Evolutionary conservation across 805 yeast species (phyloP).

Genomic region (Candida saitoana): DNA sequence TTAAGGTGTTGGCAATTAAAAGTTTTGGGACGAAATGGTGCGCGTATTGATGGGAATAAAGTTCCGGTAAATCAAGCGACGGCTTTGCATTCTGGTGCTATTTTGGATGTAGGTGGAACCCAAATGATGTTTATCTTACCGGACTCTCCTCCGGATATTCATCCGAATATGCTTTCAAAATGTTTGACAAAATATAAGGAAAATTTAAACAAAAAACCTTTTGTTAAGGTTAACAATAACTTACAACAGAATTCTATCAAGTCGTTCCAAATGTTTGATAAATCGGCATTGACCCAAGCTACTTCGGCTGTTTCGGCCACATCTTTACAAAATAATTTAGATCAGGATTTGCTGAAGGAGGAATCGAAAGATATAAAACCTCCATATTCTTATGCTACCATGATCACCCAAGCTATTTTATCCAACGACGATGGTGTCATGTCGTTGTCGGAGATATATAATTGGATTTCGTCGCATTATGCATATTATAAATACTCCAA

Average conservation of each 20-base stretch:
- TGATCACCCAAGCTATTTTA: slow-evolving; percentile 95
- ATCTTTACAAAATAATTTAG: slow-evolving; percentile 42
- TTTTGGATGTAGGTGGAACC: slow-evolving; percentile 92
- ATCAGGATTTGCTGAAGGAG: slow-evolving; percentile 75
- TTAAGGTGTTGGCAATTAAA: slow-evolving; percentile 81
- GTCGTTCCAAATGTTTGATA: slow-evolving; percentile 55
- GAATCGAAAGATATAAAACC: slow-evolving; percentile 93
- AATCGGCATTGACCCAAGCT: slow-evolving; percentile 33
- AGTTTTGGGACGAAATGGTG: slow-evolving; percentile 88
- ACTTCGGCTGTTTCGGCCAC: slow-evolving; percentile 38
- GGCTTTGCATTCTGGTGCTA: slow-evolving; percentile 77
- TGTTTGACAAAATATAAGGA: slow-evolving; percentile 32
- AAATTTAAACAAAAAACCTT: slow-evolving; percentile 9
- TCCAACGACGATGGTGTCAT: slow-evolving; percentile 84
- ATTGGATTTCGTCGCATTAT: slow-evolving; percentile 82
- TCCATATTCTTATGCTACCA: slow-evolving; percentile 94
- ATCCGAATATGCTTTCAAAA: slow-evolving; percentile 42
- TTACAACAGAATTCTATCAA: slow-evolving; percentile 22
- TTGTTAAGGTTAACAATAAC: slow-evolving; percentile 11
- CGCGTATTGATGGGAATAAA: slow-evolving; percentile 75
- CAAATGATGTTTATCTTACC: slow-evolving; percentile 99
- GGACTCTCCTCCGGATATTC: slow-evolving; percentile 71
- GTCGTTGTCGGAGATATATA: slow-evolving; percentile 87
- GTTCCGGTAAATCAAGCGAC: slow-evolving; percentile 46
- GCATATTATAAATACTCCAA: slow-evolving; percentile 89